Evolutionary conservation across 2,329 filamentous ascomycete species (phyloP), one percentile per base, ranked within the genome.

Genomic region (Arthrobotrys sphaeroides): DNA sequence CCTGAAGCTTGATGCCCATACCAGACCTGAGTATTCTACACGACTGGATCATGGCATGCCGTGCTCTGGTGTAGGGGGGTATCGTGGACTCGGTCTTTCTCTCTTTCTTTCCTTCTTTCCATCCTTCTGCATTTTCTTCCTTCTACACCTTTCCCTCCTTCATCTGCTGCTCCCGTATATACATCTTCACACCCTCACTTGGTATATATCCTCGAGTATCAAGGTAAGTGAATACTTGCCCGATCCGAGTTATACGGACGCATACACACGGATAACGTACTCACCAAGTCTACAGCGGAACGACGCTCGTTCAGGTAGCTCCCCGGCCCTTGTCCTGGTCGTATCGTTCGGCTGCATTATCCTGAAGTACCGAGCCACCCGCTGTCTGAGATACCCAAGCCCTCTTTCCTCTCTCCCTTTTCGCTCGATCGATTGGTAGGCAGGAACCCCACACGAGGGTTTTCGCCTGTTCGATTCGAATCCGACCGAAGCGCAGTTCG

Each of bases 331-430:
- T 53, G 61, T 47, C 65, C 67, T 57, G 61, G 67, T 72, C 59
- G 43, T 64, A 57, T 72, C 59, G 51, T 72, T 65, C 67, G 67
- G 67, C 67, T 72, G 36, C 67, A 65, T 49, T 72, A 65, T 64
- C 59, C 67, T 64, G 59, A 72, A 72, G 67, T 72, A 72, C 67
- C 67, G 67, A 72, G 67, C 67, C 67, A 72, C 66, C 66, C 66
- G 53, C 66, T 61, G 66, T 36, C 38, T 62, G 36, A 60, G 55
- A 60, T 60, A 43, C 38, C n/a, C n/a, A n/a, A n/a, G n/a, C n/a
- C n/a, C n/a, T n/a, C n/a, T n/a, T 60, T 60, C 43, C 26, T 60
- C 24, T 16, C 47, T 53, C 28, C 7, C 28, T 7, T 5, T 20
- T 42, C n/a, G 31, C 53, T 26, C 26, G 55, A 45, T 60, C 40